Percentiles rank a stretch among this genome's conserved stretches.
phyloP scores from a whole-genome alignment of 2,329 filamentous ascomycete species.

The Byssothecium circinans region DNA sequence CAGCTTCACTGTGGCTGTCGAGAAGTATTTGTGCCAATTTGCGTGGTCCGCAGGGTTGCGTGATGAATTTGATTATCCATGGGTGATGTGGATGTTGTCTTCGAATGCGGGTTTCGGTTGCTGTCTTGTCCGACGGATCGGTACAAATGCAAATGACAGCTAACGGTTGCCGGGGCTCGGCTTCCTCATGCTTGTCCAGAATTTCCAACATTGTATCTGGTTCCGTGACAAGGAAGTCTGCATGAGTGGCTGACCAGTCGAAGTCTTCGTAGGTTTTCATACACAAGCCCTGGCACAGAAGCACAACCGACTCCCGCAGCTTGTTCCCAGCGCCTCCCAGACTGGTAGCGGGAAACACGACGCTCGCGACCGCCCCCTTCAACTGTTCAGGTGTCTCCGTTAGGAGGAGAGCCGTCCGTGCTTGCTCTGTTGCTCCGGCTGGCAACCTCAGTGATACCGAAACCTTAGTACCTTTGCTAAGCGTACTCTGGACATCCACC shows the following conservation, averaged over 20 bases:
- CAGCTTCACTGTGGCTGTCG: conserved; percentile 24
- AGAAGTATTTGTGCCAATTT: conserved; percentile 28
- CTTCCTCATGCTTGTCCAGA: conserved; percentile 17
- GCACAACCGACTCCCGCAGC: conserved; percentile 28
- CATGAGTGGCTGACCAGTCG: conserved; percentile 13
- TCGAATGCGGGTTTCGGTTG: conserved; percentile 22
- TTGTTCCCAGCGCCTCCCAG: conserved; percentile 26
- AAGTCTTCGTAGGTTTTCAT: conserved; percentile 21
- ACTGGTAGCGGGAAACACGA: conserved; percentile 25
- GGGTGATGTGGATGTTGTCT: conserved; percentile 26
- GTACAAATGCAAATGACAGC: conserved; percentile 33
- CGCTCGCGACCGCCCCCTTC: conserved; percentile 21
- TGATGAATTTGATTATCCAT: conserved; percentile 29
- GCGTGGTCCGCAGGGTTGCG: conserved; percentile 33
- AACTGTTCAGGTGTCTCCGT: conserved; percentile 20
- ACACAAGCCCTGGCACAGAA: conserved; percentile 26
- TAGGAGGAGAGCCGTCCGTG: conserved; percentile 10
- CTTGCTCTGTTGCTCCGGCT: conserved; percentile 8
- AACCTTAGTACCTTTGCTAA: conserved; percentile 31
- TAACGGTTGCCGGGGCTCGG: conserved; percentile 15
- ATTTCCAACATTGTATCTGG: conserved; percentile 26
- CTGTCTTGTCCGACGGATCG: conserved; percentile 30
- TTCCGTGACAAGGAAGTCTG: conserved; percentile 32
- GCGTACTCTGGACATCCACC: conserved; percentile 34
- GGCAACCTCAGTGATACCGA: conserved; percentile 27